Base-by-base conservation (phyloP, 1,284 basidiomycete species). In the Laetiporus sulphureus region DNA sequence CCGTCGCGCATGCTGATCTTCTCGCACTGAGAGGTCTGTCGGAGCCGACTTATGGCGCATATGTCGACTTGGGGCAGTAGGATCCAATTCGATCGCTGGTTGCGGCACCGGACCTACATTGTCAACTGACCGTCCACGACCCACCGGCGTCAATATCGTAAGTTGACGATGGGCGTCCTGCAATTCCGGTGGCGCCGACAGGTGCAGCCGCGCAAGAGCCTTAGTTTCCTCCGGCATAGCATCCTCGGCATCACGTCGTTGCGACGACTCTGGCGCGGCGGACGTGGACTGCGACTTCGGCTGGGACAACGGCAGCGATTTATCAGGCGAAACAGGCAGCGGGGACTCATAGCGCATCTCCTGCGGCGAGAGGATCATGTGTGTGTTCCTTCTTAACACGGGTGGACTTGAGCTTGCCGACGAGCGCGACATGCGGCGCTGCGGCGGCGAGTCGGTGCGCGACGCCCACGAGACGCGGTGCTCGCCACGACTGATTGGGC, bases 401-500 rank as follows among this genome's bases (percentile, higher is more conserved):
- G 35, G 52, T 41, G 29, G 52, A 44, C 42, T 53, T 36, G 42
- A 40, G 44, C 46, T 53, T 49, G 39, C 43, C 52, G 27, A 38
- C 25, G 41, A 7, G n/a, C 32, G 44, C 20, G 53, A 46, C 35
- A 18, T 33, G 38, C 31, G 53, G 60, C 16, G 52, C 2, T 55
- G 49, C 15, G 54, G 52, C 3, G 58, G 45, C 13, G 67, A 66
- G 21, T 71, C 62, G 30, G 65, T 62, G 16, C 75, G 65, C 1
- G 73, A 68, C 4, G 78, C 74, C 83, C 82, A 85, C 4, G 73
- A 66, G 13, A 83, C 65, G n/a, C 60, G 66, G 15, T 68, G 65
- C 43, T 74, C 72, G 5, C 72, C 68, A 22, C 63, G 67, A 12
- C 66, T 63, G 35, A 86, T 72, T 3, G 75, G 71, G 18, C 82